Conservation (phyloP, 2,329 filamentous ascomycete genomes). For the Colletotrichum destructivum region DNA sequence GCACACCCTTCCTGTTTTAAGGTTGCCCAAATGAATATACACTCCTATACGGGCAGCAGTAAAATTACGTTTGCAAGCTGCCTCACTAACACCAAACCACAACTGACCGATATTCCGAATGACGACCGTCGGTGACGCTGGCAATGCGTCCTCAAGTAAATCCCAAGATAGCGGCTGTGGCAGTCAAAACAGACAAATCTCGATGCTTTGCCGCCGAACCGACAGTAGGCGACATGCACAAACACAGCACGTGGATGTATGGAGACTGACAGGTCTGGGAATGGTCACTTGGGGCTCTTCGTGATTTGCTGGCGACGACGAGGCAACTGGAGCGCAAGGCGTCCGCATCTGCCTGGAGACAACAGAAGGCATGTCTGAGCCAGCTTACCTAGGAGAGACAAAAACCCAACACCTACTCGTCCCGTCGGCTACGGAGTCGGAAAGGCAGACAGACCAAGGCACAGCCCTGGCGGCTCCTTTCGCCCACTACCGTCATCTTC, state of each 20-base stretch:
- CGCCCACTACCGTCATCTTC: constrained; percentile 13
- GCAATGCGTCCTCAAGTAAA: neutral
- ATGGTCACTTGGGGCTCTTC: neutral
- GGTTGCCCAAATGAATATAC: neutral
- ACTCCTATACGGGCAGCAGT: neutral
- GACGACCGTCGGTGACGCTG: constrained; percentile 5
- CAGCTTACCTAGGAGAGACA: constrained; percentile 15
- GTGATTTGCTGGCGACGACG: constrained; percentile 19
- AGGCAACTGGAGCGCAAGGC: constrained; percentile 34
- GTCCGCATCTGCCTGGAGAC: constrained; percentile 32
- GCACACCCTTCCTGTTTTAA: neutral
- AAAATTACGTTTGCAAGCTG: neutral
- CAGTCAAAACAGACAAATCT: neutral
- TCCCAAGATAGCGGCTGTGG: neutral
- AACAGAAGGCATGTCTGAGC: constrained; percentile 17
- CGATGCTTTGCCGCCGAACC: neutral
- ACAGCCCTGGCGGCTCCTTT: constrained; percentile 35
- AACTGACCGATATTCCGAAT: constrained; percentile 14
- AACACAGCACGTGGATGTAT: constrained; percentile 3
- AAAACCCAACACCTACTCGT: constrained; percentile 1
- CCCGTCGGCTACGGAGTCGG: constrained; percentile 8
- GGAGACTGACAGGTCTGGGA: neutral
- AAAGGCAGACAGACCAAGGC: constrained; percentile 26
- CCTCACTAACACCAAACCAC: constrained; percentile 2
- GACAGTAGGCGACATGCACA: constrained; percentile 12